A percentile compares a stretch with the other conserved stretches of the same genome.
Evolutionary conservation across 306 rosid genomes (phyloP).

Genomic region (Abrus precatorius): DNA sequence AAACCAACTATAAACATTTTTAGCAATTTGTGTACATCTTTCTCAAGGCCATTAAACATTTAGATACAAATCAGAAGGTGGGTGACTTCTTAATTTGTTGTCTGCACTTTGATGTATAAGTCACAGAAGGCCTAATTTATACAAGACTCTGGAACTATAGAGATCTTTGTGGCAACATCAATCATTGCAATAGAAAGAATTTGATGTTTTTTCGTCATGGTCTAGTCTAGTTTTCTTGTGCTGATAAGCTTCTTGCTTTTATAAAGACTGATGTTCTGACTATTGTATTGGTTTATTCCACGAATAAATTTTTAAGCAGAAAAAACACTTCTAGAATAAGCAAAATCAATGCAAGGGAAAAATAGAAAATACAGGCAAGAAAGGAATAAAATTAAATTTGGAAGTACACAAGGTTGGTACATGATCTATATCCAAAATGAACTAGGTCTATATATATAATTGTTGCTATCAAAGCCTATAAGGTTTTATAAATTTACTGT

Average conservation of each 20-base stretch:
- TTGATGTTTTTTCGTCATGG: not conserved
- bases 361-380: not conserved
- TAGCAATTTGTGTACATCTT: not conserved
- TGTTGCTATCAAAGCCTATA: slow-evolving; percentile 35
- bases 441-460: slow-evolving; percentile 32
- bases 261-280: not conserved
- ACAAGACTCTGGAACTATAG: not conserved
- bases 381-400: not conserved
- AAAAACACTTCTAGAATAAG: not conserved
- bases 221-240: not conserved
- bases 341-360: slow-evolving; percentile 4
- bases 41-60: not conserved
- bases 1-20: not conserved
- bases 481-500: slow-evolving; percentile 48
- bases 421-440: slow-evolving; percentile 22
- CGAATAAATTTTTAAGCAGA: not conserved
- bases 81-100: not conserved
- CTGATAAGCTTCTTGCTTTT: not conserved
- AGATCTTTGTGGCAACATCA: not conserved
- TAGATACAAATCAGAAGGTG: not conserved
- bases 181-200: not conserved
- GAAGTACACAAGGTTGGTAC: not conserved
- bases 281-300: not conserved
- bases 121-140: not conserved
- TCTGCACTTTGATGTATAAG: not conserved